Evolutionary conservation across 2,329 filamentous ascomycete species (phyloP).

Genomic region (Cladophialophora psammophila): DNA sequence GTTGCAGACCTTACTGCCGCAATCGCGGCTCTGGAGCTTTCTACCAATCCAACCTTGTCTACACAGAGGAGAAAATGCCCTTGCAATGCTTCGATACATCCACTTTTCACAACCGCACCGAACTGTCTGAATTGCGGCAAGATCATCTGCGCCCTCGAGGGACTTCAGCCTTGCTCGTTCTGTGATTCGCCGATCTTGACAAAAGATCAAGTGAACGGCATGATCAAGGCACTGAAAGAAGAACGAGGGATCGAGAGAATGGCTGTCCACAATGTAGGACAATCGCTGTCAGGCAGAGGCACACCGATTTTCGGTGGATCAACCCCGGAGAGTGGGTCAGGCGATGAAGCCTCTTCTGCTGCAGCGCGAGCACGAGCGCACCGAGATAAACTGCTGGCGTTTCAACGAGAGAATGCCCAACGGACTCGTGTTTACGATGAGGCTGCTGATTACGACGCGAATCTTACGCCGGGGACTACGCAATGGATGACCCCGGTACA

Average conservation of each 20-base stretch:
- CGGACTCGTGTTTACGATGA: slow-evolving; percentile 88
- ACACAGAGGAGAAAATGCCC: slow-evolving; percentile 73
- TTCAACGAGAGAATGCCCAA: slow-evolving; percentile 84
- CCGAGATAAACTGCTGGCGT: slow-evolving; percentile 78
- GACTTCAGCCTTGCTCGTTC: slow-evolving; percentile 91
- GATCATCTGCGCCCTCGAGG: slow-evolving; percentile 93
- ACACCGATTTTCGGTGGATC: slow-evolving; percentile 44
- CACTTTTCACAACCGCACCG: slow-evolving; percentile 86
- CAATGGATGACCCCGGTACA: slow-evolving; percentile 88
- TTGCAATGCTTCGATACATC: slow-evolving; percentile 87
- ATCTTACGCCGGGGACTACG: slow-evolving; percentile 66
- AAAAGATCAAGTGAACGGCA: slow-evolving; percentile 76
- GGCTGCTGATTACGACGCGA: slow-evolving; percentile 73
- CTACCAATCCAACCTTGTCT: slow-evolving; percentile 80
- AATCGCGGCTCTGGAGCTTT: slow-evolving; percentile 88
- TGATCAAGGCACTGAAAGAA: slow-evolving; percentile 82
- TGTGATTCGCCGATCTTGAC: slow-evolving; percentile 79
- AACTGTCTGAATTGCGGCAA: slow-evolving; percentile 95
- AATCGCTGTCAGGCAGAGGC: slow-evolving; percentile 50
- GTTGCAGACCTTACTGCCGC: slow-evolving; percentile 71
- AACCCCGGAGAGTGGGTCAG: slow-evolving; percentile 45
- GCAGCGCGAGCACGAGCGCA: slow-evolving; percentile 65
- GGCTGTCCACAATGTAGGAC: slow-evolving; percentile 77
- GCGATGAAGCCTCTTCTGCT: slow-evolving; percentile 42
- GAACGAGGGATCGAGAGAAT: slow-evolving; percentile 88